phyloP scores from a whole-genome alignment of 805 yeast species.

The Schwanniomyces pseudopolymorphus region DNA sequence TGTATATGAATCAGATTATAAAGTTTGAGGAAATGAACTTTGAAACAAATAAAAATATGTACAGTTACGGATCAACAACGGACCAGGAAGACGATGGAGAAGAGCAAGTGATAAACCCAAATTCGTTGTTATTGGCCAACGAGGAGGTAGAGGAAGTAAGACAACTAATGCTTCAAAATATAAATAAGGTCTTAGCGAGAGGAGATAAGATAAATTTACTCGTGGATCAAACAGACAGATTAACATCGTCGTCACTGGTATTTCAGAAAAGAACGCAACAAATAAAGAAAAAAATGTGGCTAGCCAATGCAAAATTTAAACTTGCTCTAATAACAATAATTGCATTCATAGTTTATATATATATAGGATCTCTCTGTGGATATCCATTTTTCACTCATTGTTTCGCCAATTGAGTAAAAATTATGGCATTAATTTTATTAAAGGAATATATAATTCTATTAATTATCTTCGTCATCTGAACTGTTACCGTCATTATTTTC shows the following conservation, averaged over 20 bases:
- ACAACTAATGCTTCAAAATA: constrained; percentile 69
- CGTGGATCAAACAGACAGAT: constrained; percentile 76
- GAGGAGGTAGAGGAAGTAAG: constrained; percentile 66
- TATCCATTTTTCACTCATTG: neutral
- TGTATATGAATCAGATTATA: constrained; percentile 56
- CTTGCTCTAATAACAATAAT: constrained; percentile 18
- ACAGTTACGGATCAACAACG: constrained; percentile 32
- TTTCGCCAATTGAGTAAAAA: neutral
- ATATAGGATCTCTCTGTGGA: neutral
- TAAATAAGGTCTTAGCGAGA: constrained; percentile 67
- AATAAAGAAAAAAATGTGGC: constrained; percentile 69
- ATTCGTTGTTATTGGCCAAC: constrained; percentile 40
- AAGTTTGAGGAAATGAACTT: constrained; percentile 51
- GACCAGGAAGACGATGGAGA: constrained; percentile 12
- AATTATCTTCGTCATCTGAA: constrained; percentile 11
- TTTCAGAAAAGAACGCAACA: constrained; percentile 69
- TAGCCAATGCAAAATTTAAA: constrained; percentile 52
- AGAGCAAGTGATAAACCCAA: constrained; percentile 27
- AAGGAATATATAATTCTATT: neutral
- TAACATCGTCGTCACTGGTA: constrained; percentile 63
- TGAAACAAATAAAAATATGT: constrained; percentile 29
- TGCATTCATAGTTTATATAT: constrained; percentile 26
- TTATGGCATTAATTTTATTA: neutral
- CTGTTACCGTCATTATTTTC: constrained; percentile 12
- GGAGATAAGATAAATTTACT: constrained; percentile 73